These are phyloP conservation scores for Xanthoceras sorbifolium DNA, from an alignment of 345 rosid species.

Conservation along the genomic window DNA sequence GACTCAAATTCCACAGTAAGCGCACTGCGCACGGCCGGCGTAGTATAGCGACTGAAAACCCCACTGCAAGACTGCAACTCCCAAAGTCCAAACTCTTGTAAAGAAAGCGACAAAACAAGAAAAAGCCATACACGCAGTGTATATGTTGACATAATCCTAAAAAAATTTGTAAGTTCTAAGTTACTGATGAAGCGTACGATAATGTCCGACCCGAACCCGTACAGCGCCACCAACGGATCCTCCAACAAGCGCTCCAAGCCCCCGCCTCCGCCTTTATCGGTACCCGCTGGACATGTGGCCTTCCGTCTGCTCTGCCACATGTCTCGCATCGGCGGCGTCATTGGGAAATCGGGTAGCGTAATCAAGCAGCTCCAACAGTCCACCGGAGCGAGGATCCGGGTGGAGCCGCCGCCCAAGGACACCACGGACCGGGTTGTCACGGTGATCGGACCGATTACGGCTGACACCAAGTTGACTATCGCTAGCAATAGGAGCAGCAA, in stretches of 20 bases:
- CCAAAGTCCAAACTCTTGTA: neutral
- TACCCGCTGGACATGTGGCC: conserved; percentile 60
- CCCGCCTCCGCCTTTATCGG: conserved; percentile 37
- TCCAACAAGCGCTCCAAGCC: conserved; percentile 66
- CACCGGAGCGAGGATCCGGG: conserved; percentile 76
- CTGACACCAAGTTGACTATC: conserved; percentile 28
- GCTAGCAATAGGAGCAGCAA: neutral
- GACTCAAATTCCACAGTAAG: neutral
- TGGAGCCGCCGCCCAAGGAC: conserved; percentile 70
- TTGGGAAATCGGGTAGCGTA: conserved; percentile 78
- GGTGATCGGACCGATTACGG: conserved; percentile 42
- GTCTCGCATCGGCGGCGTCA: conserved; percentile 77
- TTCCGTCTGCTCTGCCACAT: conserved; percentile 76
- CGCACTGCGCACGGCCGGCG: neutral
- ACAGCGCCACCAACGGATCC: conserved; percentile 34
- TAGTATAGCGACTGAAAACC: neutral
- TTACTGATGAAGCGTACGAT: conserved; percentile 42
- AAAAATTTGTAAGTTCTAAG: conserved; percentile 26
- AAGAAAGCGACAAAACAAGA: neutral
- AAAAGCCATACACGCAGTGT: neutral
- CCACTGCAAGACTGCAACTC: neutral
- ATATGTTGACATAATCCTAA: too few relatives aligned
- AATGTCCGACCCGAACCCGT: conserved; percentile 39
- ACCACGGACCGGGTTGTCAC: conserved; percentile 72
- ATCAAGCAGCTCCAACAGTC: conserved; percentile 79